A percentile compares a stretch with the other conserved stretches of the same genome.
Evolutionary conservation across 2,329 filamentous ascomycete genomes (phyloP).

Genomic region (Kalmusia sp.): DNA sequence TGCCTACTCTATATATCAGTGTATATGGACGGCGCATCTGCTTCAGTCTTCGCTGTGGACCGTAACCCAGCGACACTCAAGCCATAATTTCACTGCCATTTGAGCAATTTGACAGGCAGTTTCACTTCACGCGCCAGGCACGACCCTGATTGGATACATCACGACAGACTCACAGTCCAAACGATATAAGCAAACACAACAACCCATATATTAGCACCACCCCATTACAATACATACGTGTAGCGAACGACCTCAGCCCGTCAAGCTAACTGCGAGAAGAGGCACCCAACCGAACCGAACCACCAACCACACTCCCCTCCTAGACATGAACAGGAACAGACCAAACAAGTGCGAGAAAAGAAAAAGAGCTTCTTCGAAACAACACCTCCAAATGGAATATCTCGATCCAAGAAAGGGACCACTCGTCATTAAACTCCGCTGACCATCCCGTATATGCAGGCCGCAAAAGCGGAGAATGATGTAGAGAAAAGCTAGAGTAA

Average conservation of each 20-base stretch:
- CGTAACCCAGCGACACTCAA: too few relatives aligned
- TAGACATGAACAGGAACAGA: neutral
- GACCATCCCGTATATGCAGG: slow-evolving; percentile 5
- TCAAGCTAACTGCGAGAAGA: too few relatives aligned
- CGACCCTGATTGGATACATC: too few relatives aligned
- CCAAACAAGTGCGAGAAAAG: neutral
- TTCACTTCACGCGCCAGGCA: too few relatives aligned
- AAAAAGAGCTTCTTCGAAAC: neutral
- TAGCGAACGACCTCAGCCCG: slow-evolving; percentile 1
- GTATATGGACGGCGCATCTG: too few relatives aligned
- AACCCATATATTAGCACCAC: slow-evolving; percentile 16
- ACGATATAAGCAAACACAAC: slow-evolving; percentile 8
- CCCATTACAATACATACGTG: slow-evolving; percentile 23
- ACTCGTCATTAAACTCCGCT: slow-evolving; percentile 2
- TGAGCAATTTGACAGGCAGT: too few relatives aligned
- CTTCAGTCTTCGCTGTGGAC: too few relatives aligned
- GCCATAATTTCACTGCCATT: too few relatives aligned
- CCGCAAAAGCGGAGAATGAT: neutral
- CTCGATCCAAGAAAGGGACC: neutral
- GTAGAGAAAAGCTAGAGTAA: neutral
- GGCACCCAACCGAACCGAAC: neutral
- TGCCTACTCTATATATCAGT: too few relatives aligned
- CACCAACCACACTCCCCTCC: neutral
- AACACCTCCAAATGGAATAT: neutral
- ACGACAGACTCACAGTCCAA: neutral